Evolutionary conservation across 331 rosid species (phyloP).

Genomic region (Dryas integrifolia): DNA sequence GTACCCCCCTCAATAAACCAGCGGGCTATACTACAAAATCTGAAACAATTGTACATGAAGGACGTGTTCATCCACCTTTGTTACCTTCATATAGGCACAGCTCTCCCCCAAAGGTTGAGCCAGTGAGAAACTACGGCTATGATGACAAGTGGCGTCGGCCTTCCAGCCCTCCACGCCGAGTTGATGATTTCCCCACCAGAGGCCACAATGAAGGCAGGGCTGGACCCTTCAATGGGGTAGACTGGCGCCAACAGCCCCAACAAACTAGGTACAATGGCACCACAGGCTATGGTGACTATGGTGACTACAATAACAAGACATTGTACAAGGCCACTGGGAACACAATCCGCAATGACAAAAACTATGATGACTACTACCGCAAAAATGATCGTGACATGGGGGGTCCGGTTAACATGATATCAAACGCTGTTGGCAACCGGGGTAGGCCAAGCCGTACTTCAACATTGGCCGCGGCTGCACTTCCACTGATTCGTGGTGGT

Average conservation of each 20-base stretch:
- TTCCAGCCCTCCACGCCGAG: not conserved
- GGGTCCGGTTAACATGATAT: not conserved
- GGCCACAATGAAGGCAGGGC: not conserved
- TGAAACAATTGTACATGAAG: slow-evolving; percentile 34
- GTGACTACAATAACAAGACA: slow-evolving; percentile 12
- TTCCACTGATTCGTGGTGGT: not conserved
- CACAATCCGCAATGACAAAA: not conserved
- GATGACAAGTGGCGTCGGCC: not conserved
- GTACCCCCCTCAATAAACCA: not conserved
- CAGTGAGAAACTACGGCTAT: slow-evolving; percentile 17
- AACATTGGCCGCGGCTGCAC: not conserved
- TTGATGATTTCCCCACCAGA: slow-evolving; percentile 5
- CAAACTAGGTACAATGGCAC: slow-evolving; percentile 3
- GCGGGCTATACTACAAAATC: slow-evolving; percentile 17
- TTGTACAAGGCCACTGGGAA: not conserved
- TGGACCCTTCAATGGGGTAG: slow-evolving; percentile 2
- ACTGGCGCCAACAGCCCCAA: not conserved
- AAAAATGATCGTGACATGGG: not conserved
- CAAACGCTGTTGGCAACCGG: not conserved
- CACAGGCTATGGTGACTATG: slow-evolving; percentile 6
- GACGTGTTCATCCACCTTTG: slow-evolving; percentile 16
- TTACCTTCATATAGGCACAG: slow-evolving; percentile 10
- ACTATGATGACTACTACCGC: not conserved
- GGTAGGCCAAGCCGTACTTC: slow-evolving; percentile 6
- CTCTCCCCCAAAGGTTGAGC: slow-evolving; percentile 19